Evolutionary conservation across 1,284 basidiomycete species (phyloP).

Genomic region (Leccinum pachyderme): DNA sequence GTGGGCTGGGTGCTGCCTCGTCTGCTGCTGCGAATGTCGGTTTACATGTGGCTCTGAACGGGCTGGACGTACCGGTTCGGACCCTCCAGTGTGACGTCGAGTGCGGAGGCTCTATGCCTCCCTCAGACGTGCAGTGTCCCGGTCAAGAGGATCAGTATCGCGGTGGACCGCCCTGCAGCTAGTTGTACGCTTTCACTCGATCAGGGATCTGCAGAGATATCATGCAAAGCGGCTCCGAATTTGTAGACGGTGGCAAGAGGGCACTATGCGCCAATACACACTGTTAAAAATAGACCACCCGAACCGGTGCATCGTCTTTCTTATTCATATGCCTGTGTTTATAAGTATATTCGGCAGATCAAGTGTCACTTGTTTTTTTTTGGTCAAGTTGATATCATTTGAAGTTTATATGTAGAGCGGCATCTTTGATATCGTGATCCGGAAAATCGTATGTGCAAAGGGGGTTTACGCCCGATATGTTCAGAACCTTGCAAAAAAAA

Average conservation of each 20-base stretch:
- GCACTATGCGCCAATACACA: no score
- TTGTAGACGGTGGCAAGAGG: background rate
- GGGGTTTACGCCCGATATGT: no score
- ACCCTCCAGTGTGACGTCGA: slow-evolving; percentile 9
- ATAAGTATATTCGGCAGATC: no score
- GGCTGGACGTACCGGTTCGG: slow-evolving; percentile 19
- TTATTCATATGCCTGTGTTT: no score
- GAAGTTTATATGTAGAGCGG: no score
- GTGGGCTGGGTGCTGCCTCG: slow-evolving; percentile 1
- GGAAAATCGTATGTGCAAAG: no score
- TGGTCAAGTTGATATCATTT: no score
- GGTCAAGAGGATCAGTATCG: background rate
- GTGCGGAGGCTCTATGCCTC: background rate
- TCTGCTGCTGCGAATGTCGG: background rate
- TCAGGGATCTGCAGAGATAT: background rate
- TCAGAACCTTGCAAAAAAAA: no score
- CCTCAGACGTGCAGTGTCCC: background rate
- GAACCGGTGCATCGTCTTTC: no score
- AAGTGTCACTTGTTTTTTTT: no score
- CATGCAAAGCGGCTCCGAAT: background rate
- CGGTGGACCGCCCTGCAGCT: background rate
- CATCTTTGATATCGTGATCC: no score
- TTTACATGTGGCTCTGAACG: background rate
- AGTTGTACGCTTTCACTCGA: background rate
- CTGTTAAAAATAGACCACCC: no score